A percentile compares a stretch with the other conserved stretches of the same genome.
Conservation (phyloP, 352 stramenopile genomes). For the Pythium aphanidermatum region DNA sequence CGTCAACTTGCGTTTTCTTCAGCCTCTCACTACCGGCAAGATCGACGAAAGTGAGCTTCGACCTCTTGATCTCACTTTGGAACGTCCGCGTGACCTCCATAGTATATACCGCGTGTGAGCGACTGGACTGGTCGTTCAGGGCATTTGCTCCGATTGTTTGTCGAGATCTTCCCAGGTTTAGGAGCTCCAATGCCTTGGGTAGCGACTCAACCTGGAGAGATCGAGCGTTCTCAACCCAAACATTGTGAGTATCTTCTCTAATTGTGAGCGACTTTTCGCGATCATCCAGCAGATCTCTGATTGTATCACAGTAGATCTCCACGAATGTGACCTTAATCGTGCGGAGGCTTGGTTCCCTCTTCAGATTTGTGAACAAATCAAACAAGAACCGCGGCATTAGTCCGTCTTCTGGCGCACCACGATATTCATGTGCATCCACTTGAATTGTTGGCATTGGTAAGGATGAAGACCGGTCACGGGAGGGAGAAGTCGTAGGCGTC, state of each 20-base stretch:
- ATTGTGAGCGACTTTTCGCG: slow-evolving; percentile 24
- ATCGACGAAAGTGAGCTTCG: slow-evolving; percentile 60
- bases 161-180: slow-evolving; percentile 33
- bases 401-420: slow-evolving; percentile 25
- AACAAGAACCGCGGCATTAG: slow-evolving; percentile 46
- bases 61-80: slow-evolving; percentile 35
- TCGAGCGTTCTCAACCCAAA: slow-evolving; percentile 38
- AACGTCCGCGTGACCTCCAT: slow-evolving; percentile 41
- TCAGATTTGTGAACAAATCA: slow-evolving; percentile 36
- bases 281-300: slow-evolving; percentile 85
- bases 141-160: slow-evolving; percentile 38
- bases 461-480: slow-evolving; percentile 13
- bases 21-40: slow-evolving; percentile 48
- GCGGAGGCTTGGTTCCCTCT: slow-evolving; percentile 30
- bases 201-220: slow-evolving; percentile 30
- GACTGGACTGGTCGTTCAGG: slow-evolving; percentile 54
- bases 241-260: slow-evolving; percentile 32
- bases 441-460: slow-evolving; percentile 7
- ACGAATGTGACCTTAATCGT: slow-evolving; percentile 56
- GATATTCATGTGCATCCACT: slow-evolving; percentile 1
- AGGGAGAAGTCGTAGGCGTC: slow-evolving; percentile 17
- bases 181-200: slow-evolving; percentile 33
- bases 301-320: slow-evolving; percentile 93
- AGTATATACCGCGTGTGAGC: slow-evolving; percentile 57
- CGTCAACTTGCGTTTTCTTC: slow-evolving; percentile 54